Evolutionary conservation across 2,329 filamentous ascomycete species (phyloP), one percentile per base, ranked within the genome.

Genomic region (Clonostachys solani): DNA sequence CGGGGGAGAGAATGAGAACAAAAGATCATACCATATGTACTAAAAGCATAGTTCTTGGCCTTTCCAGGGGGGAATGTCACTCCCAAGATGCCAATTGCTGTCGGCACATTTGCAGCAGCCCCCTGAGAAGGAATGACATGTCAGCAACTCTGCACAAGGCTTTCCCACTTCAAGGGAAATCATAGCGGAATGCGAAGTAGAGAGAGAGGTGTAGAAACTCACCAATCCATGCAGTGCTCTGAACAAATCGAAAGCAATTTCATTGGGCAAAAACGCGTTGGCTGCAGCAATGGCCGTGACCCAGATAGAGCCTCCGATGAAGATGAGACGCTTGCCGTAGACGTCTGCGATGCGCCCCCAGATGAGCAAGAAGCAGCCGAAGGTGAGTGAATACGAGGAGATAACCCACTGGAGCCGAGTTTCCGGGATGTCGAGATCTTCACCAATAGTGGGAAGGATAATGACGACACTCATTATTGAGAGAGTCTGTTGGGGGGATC

Each of bases 41-140:
- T 80, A 54, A 89, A 87, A 2, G 84, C 83, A 58, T 86, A 86
- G 55, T 86, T 87, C 64, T 87, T 87, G 5, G 83, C 79, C 52
- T 80, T 83, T 0, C 84, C 82, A 0, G 83, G 83, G 2, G 78
- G 77, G 47, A 88, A 88, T 0, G 81, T 86, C 2, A 79, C 78
- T 1, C 83, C 84, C 4, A 89, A 62, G 37, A 88, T 87, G 1
- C 85, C 85, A 56, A 89, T 80, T 0, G 84, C 85, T 0, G 84
- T 87, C 0, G 85, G 84, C 1, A 87, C 81, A 56, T 86, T 87
- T 15, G 83, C 82, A 2, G 85, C 84, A 23, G 81, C 81, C 3
- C 83, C 84, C 65, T 78, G 47, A 17, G 4, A 9, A 29, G 23
- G 10, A 10, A 29, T 1, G 9, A 10, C 23, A 29, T 40, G n/a